phyloP scores from a whole-genome alignment of 2,329 filamentous ascomycete species.

The Ascochyta fabae region DNA sequence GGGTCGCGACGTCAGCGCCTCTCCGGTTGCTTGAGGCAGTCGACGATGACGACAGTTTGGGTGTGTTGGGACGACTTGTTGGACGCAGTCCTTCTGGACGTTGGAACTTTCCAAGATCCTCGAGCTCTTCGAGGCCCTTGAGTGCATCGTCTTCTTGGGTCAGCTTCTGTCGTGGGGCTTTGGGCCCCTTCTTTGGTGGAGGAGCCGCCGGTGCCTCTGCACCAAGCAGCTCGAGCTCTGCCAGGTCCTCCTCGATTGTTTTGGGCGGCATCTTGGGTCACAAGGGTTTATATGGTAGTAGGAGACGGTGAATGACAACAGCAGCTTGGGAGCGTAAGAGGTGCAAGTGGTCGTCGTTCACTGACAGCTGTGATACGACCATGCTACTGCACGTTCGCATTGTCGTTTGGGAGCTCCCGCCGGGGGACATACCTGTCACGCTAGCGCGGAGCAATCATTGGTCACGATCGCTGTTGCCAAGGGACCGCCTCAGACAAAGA shows the following conservation, averaged over 20 bases:
- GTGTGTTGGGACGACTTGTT: slow-evolving; percentile 78
- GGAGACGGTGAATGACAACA: not conserved
- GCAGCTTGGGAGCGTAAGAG: not conserved
- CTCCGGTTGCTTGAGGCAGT: slow-evolving; percentile 51
- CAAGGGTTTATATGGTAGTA: not conserved
- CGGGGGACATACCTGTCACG: slow-evolving; percentile 26
- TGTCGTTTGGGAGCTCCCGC: slow-evolving; percentile 24
- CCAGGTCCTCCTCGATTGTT: slow-evolving; percentile 57
- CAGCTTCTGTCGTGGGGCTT: slow-evolving; percentile 52
- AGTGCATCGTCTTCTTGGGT: slow-evolving; percentile 72
- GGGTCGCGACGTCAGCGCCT: slow-evolving; percentile 44
- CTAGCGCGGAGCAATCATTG: slow-evolving; percentile 36
- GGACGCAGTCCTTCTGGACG: slow-evolving; percentile 62
- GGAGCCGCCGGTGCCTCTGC: slow-evolving; percentile 43
- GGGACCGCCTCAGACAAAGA: slow-evolving; percentile 43
- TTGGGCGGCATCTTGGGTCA: slow-evolving; percentile 44
- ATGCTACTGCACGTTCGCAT: slow-evolving; percentile 16
- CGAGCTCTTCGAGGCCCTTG: slow-evolving; percentile 85
- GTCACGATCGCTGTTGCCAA: slow-evolving; percentile 29
- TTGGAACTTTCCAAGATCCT: slow-evolving; percentile 55
- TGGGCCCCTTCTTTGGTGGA: slow-evolving; percentile 52
- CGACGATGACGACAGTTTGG: slow-evolving; percentile 64
- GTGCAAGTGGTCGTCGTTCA: slow-evolving; percentile 1
- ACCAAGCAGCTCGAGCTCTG: slow-evolving; percentile 48
- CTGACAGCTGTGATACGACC: not conserved